Evolutionary conservation across 305 asterid genomes (phyloP).

Genomic region (Lippia alba): DNA sequence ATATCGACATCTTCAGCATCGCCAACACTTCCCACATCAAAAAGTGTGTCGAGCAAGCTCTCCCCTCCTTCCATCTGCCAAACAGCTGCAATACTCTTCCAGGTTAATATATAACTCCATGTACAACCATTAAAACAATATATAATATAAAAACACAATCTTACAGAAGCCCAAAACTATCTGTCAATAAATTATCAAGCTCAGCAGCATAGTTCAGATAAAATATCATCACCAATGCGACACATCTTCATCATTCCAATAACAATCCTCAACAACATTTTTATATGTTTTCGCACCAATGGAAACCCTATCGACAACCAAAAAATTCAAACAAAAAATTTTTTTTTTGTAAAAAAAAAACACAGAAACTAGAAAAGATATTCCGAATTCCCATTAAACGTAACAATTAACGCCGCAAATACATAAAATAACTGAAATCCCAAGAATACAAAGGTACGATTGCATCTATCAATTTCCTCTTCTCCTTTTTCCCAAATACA

Average conservation of each 20-base stretch:
- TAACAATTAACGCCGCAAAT: too few relatives aligned
- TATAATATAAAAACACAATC: not conserved
- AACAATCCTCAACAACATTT: not conserved
- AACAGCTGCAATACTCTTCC: slow-evolving; percentile 34
- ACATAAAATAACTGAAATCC: slow-evolving; percentile 5
- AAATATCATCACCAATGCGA: not conserved
- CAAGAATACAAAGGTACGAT: not conserved
- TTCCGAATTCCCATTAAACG: too few relatives aligned
- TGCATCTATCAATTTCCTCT: not conserved
- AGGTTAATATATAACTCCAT: slow-evolving; percentile 21
- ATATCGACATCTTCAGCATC: slow-evolving; percentile 70
- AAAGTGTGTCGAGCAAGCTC: slow-evolving; percentile 58
- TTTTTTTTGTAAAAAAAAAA: too few relatives aligned
- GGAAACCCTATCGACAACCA: not conserved
- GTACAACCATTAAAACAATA: not conserved
- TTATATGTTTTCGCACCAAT: not conserved
- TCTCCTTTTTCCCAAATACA: too few relatives aligned
- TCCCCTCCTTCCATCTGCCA: slow-evolving; percentile 70
- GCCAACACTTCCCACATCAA: slow-evolving; percentile 60
- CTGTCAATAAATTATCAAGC: not conserved
- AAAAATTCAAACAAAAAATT: not conserved
- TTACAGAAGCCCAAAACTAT: not conserved
- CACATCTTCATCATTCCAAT: not conserved
- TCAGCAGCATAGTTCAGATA: not conserved
- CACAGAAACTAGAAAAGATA: not conserved